These are phyloP conservation scores for Rhizoclosmatium sp. DNA, from an alignment of 192 early-diverging fungal genomes.

Conservation along the genomic window DNA sequence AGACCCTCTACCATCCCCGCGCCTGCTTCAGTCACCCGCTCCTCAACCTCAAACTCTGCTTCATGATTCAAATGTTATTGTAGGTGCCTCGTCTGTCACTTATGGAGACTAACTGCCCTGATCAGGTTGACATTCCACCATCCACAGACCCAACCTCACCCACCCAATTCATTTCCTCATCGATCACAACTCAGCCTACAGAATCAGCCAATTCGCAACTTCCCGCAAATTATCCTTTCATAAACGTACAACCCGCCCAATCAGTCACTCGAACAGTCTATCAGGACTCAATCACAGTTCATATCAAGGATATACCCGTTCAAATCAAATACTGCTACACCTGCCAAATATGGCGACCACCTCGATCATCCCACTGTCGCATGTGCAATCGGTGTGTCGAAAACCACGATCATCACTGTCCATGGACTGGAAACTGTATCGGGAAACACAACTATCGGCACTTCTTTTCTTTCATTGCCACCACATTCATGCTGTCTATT, in stretches of 20 bases:
- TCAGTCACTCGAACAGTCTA: constrained; percentile 14
- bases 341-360: constrained; percentile 87
- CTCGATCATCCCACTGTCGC: constrained; percentile 86
- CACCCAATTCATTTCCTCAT: background rate
- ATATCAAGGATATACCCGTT: constrained; percentile 67
- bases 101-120: background rate
- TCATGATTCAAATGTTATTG: background rate
- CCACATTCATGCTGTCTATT: constrained; percentile 65
- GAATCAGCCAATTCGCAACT: background rate
- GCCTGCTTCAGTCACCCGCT: too few relatives aligned
- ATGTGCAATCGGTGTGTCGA: constrained; percentile 92
- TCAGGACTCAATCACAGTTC: constrained; percentile 46
- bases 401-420: constrained; percentile 84
- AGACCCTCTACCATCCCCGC: background rate
- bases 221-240: constrained; percentile 28
- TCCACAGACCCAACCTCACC: background rate
- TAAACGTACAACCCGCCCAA: background rate
- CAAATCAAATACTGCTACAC: constrained; percentile 90
- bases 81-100: constrained; percentile 1
- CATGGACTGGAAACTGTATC: constrained; percentile 94
- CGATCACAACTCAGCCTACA: background rate
- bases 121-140: background rate
- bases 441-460: constrained; percentile 74
- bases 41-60: too few relatives aligned
- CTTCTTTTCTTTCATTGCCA: constrained; percentile 81